Evolutionary conservation across 2,329 filamentous ascomycete genomes (phyloP).

Genomic region (Cercospora zeae-maydis): DNA sequence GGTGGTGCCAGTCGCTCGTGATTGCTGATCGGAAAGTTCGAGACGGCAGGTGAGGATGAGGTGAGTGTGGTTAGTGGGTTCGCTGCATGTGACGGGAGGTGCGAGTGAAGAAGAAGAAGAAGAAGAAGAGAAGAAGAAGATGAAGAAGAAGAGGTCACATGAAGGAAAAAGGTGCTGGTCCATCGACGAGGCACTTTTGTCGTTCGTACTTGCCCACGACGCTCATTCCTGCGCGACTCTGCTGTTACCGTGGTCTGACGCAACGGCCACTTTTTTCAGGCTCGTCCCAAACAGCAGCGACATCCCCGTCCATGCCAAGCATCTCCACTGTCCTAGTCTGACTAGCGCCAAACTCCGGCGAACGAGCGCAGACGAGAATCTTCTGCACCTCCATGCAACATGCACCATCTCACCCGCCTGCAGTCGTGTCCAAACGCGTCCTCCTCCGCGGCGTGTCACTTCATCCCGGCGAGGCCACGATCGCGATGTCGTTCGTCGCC

Average conservation of each 20-base stretch:
- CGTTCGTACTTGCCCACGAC: not conserved
- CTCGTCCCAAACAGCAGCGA: not conserved
- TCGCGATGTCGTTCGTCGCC: not conserved
- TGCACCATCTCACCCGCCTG: not conserved
- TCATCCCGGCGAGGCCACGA: not conserved
- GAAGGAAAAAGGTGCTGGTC: not conserved
- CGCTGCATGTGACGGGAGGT: not conserved
- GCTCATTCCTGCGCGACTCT: not conserved
- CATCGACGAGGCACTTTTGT: too few relatives aligned
- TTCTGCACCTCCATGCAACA: not conserved
- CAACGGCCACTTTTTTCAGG: conserved; percentile 7
- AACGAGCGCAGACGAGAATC: not conserved
- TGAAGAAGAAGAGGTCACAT: not conserved
- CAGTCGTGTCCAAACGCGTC: not conserved
- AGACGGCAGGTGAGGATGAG: not conserved
- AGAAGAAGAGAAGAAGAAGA: not conserved
- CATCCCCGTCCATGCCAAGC: not conserved
- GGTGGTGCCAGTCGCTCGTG: conserved; percentile 1
- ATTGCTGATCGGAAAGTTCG: conserved; percentile 5
- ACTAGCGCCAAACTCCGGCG: not conserved
- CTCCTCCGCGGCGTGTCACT: too few relatives aligned
- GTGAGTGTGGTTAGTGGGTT: not conserved
- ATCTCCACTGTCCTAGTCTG: not conserved
- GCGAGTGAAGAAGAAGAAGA: not conserved
- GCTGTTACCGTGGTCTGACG: conserved; percentile 6